phyloP scores from a whole-genome alignment of 768 basidiomycete species.

The Infundibulicybe gibba region DNA sequence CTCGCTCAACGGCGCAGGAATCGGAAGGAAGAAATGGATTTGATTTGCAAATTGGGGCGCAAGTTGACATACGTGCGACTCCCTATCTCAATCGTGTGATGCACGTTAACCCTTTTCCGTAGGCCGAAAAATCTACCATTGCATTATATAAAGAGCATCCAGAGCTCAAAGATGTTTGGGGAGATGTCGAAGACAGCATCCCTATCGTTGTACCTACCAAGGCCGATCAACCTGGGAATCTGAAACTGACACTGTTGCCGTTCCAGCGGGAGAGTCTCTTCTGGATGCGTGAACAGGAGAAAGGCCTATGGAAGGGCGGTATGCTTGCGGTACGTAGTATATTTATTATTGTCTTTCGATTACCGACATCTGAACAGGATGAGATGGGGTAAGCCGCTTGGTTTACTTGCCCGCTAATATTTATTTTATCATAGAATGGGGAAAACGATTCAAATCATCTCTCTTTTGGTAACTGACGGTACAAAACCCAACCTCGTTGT shows the following conservation, averaged over 20 bases:
- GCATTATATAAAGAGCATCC: constrained; percentile 69
- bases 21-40: constrained; percentile 43
- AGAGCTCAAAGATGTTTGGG: constrained; percentile 84
- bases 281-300: constrained; percentile 96
- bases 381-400: constrained; percentile 76
- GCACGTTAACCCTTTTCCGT: constrained; percentile 2
- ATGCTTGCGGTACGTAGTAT: constrained; percentile 74
- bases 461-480: constrained; percentile 77
- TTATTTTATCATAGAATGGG: constrained; percentile 59
- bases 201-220: constrained; percentile 60
- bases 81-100: background rate
- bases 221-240: constrained; percentile 75
- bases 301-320: constrained; percentile 83
- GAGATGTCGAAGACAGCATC: constrained; percentile 67
- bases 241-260: constrained; percentile 84
- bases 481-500: constrained; percentile 87
- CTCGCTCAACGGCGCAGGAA: constrained; percentile 19
- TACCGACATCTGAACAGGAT: constrained; percentile 41
- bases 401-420: background rate
- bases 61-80: constrained; percentile 64
- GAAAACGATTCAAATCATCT: constrained; percentile 96
- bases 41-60: constrained; percentile 62
- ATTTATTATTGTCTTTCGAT: background rate
- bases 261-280: constrained; percentile 94
- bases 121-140: constrained; percentile 73